A percentile compares a stretch with the other conserved stretches of the same genome.
These are phyloP conservation scores for Metschnikowia arizonensis DNA, from an alignment of 805 yeast genomes.

Conservation along the genomic window DNA sequence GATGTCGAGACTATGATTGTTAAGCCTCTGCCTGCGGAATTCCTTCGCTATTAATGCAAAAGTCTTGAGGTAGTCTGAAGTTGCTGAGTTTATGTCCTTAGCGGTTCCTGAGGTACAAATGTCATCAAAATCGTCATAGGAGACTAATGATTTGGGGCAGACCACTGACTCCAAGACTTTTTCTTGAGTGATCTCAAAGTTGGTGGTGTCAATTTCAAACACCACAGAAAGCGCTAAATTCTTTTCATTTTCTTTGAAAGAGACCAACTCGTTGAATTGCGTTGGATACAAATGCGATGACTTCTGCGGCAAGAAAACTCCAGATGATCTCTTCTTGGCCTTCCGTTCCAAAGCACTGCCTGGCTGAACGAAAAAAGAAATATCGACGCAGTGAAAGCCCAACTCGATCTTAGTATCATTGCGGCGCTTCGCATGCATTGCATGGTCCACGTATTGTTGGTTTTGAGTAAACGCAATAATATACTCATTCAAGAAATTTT, in stretches of 20 bases:
- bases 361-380: slow-evolving; percentile 63
- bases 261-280: slow-evolving; percentile 53
- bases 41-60: slow-evolving; percentile 62
- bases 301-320: slow-evolving; percentile 82
- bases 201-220: slow-evolving; percentile 70
- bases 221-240: slow-evolving; percentile 72
- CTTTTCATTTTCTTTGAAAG: slow-evolving; percentile 57
- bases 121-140: slow-evolving; percentile 52
- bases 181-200: slow-evolving; percentile 68
- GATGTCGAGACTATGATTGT: slow-evolving; percentile 45
- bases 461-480: slow-evolving; percentile 60
- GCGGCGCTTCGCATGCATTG: slow-evolving; percentile 69
- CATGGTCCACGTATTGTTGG: slow-evolving; percentile 64
- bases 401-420: slow-evolving; percentile 63
- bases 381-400: slow-evolving; percentile 84
- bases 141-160: slow-evolving; percentile 55
- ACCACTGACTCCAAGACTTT: slow-evolving; percentile 72
- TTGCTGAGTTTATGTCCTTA: slow-evolving; percentile 45
- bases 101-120: slow-evolving; percentile 36
- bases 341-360: slow-evolving; percentile 82
- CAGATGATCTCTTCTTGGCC: slow-evolving; percentile 83
- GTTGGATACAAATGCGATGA: slow-evolving; percentile 65
- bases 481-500: slow-evolving; percentile 54
- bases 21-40: slow-evolving; percentile 64
- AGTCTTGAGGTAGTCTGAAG: slow-evolving; percentile 62